Percentiles rank a stretch among this genome's conserved stretches.
Conservation (phyloP, 768 basidiomycete species). For the Agaricus bisporus region DNA sequence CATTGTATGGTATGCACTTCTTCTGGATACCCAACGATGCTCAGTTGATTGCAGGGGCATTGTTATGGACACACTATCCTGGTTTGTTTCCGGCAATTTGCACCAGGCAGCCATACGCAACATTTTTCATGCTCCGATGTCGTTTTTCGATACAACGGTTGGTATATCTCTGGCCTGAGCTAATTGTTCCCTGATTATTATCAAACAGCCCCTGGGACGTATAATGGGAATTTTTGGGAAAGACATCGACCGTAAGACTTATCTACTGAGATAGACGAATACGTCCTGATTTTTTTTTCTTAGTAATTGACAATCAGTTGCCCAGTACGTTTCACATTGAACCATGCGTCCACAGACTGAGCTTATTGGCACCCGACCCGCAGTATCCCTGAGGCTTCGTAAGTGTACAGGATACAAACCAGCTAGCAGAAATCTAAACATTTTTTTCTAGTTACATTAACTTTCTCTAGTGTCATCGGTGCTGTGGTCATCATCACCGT, state of each 20-base stretch:
- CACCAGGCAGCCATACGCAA: slow-evolving; percentile 51
- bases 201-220: slow-evolving; percentile 50
- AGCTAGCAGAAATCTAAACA: background rate
- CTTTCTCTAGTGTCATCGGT: slow-evolving; percentile 44
- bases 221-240: slow-evolving; percentile 60
- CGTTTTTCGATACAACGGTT: slow-evolving; percentile 70
- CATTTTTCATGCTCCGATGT: slow-evolving; percentile 68
- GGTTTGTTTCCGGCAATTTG: slow-evolving; percentile 54
- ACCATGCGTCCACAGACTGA: background rate
- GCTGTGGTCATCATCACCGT: slow-evolving; percentile 51
- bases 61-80: slow-evolving; percentile 50
- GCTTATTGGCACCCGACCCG: background rate
- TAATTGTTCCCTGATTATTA: background rate
- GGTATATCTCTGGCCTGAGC: background rate
- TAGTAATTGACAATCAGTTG: slow-evolving; percentile 57
- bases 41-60: slow-evolving; percentile 32
- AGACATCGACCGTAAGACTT: slow-evolving; percentile 50
- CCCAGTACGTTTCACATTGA: slow-evolving; percentile 30
- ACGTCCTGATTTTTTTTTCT: background rate
- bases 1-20: slow-evolving; percentile 32
- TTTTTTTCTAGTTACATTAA: slow-evolving; percentile 35
- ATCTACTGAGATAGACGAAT: background rate
- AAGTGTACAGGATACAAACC: slow-evolving; percentile 19
- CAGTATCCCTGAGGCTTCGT: slow-evolving; percentile 56
- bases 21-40: background rate